phyloP scores from a whole-genome alignment of 805 yeast species.

The Phaffomyces opuntiae region DNA sequence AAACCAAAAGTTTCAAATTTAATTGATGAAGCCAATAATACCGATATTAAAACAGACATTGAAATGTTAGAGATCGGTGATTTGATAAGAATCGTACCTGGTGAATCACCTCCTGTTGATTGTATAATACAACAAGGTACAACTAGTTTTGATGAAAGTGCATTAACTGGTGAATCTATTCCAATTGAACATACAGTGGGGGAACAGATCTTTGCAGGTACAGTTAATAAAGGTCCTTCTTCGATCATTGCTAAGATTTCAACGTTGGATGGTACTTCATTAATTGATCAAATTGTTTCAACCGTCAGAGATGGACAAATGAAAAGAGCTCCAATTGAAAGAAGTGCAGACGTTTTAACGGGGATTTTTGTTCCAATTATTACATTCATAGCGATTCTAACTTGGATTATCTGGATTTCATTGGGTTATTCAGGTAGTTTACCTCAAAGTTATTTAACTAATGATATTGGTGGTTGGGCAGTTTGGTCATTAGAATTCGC shows the following conservation, averaged over 20 bases:
- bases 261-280: conserved; percentile 55
- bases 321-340: conserved; percentile 66
- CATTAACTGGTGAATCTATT: conserved; percentile 53
- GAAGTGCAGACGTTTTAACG: conserved; percentile 60
- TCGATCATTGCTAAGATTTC: conserved; percentile 48
- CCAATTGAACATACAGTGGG: conserved; percentile 54
- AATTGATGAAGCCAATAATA: conserved; percentile 23
- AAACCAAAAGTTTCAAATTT: conserved; percentile 45
- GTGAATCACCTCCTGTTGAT: conserved; percentile 57
- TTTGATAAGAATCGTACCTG: conserved; percentile 39
- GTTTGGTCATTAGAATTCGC: conserved; percentile 76
- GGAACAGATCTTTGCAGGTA: conserved; percentile 67
- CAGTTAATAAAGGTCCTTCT: conserved; percentile 53
- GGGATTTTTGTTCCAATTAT: conserved; percentile 71
- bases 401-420: conserved; percentile 65
- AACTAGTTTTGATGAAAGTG: conserved; percentile 52
- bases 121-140: conserved; percentile 42
- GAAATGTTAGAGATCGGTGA: conserved; percentile 48
- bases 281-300: conserved; percentile 61
- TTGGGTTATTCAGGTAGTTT: conserved; percentile 48
- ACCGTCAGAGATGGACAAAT: conserved; percentile 71
- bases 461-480: conserved; percentile 66
- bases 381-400: conserved; percentile 47
- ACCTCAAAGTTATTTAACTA: conserved; percentile 50
- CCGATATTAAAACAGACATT: conserved; percentile 31